Evolutionary conservation across 2,329 filamentous ascomycete species (phyloP).

Genomic region (Lecanicillium sp.): DNA sequence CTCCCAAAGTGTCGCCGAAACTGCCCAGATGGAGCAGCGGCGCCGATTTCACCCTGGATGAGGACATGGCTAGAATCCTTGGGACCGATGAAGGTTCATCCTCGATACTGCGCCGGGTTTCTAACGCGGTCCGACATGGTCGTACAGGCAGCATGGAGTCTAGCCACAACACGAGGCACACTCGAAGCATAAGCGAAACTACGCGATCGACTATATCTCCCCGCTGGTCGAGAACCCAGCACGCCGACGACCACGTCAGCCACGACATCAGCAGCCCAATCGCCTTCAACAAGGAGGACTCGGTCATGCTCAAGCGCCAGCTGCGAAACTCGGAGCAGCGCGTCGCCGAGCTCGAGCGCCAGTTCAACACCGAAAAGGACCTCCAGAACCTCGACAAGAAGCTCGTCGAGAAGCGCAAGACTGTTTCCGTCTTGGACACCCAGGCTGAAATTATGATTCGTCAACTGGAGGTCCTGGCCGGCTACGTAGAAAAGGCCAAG

Average conservation of each 20-base stretch:
- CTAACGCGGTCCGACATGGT: constrained; percentile 88
- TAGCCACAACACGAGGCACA: constrained; percentile 39
- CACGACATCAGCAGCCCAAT: constrained; percentile 69
- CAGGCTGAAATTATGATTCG: constrained; percentile 94
- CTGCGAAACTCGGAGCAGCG: constrained; percentile 75
- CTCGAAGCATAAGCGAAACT: constrained; percentile 61
- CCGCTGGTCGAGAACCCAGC: constrained; percentile 65
- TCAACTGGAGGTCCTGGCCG: constrained; percentile 82
- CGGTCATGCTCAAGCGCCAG: constrained; percentile 64
- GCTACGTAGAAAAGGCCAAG: constrained; percentile 82
- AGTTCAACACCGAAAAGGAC: constrained; percentile 60
- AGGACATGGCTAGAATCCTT: constrained; percentile 87
- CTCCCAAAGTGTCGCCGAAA: constrained; percentile 55
- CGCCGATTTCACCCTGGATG: constrained; percentile 88
- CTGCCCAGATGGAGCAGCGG: constrained; percentile 70
- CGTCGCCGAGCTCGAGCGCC: constrained; percentile 80
- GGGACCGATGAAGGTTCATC: constrained; percentile 70
- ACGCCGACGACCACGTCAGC: constrained; percentile 45
- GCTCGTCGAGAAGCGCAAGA: constrained; percentile 87
- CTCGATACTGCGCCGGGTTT: constrained; percentile 80
- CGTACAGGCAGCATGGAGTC: constrained; percentile 75
- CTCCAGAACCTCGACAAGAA: constrained; percentile 78
- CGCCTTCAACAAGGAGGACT: constrained; percentile 59
- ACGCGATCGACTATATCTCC: constrained; percentile 57
- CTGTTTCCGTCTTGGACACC: constrained; percentile 87